Evolutionary conservation across 129 eudicot species (phyloP).

Genomic region (Tagetes patula): DNA sequence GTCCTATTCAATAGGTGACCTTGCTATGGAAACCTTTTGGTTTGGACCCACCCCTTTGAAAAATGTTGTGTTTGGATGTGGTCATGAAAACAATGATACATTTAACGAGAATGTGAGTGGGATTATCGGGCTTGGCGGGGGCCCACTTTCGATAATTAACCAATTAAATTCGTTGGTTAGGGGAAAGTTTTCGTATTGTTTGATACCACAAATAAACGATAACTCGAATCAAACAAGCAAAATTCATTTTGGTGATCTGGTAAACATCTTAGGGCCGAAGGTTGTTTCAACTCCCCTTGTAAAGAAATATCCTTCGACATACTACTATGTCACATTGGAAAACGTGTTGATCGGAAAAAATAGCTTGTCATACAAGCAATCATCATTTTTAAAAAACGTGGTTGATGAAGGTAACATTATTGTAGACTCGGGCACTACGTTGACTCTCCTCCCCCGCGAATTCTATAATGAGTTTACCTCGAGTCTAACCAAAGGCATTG

Average conservation of each 20-base stretch:
- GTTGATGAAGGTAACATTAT: background rate
- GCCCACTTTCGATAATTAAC: slow-evolving; percentile 46
- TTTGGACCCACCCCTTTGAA: slow-evolving; percentile 29
- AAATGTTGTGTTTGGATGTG: slow-evolving; percentile 62
- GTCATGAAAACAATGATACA: slow-evolving; percentile 39
- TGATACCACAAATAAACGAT: slow-evolving; percentile 25
- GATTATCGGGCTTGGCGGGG: slow-evolving; percentile 73
- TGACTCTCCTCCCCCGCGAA: background rate
- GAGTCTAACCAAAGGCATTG: background rate
- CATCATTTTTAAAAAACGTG: background rate
- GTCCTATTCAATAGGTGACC: slow-evolving; percentile 45
- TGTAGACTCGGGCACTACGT: background rate
- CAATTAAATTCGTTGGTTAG: slow-evolving; percentile 32
- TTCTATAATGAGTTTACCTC: background rate
- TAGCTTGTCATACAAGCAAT: slow-evolving; percentile 17
- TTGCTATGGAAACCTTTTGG: slow-evolving; percentile 49
- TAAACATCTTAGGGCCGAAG: slow-evolving; percentile 35
- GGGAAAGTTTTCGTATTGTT: slow-evolving; percentile 68
- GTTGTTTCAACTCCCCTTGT: slow-evolving; percentile 28
- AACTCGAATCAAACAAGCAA: slow-evolving; percentile 37
- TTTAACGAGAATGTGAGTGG: slow-evolving; percentile 42
- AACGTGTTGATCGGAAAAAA: slow-evolving; percentile 39
- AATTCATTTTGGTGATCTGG: slow-evolving; percentile 49
- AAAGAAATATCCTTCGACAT: slow-evolving; percentile 42
- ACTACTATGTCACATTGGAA: slow-evolving; percentile 52